These are phyloP conservation scores for Cyanodermella asteris DNA, from an alignment of 2,329 filamentous ascomycete genomes.

Conservation along the genomic window DNA sequence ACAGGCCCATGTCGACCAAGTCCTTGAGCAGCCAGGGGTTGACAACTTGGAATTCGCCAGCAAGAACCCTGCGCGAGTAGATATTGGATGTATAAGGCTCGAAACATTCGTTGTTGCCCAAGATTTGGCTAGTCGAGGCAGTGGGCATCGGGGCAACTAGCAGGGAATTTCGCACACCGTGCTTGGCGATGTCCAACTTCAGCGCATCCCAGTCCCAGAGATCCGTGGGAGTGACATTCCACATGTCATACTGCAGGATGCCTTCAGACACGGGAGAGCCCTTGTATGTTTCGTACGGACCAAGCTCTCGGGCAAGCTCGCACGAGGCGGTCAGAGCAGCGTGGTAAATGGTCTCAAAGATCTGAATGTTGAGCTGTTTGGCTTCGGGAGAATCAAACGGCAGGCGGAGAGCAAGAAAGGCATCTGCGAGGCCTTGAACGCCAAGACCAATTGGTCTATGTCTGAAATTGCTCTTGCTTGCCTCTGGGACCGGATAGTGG, in stretches of 20 bases:
- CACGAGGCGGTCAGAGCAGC: constrained; percentile 76
- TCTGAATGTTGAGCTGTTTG: constrained; percentile 84
- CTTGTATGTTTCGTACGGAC: constrained; percentile 73
- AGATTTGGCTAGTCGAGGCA: constrained; percentile 87
- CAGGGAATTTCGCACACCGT: constrained; percentile 87
- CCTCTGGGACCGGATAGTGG: constrained; percentile 92
- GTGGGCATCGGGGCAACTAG: constrained; percentile 95
- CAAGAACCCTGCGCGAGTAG: constrained; percentile 92
- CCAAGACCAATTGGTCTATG: constrained; percentile 90
- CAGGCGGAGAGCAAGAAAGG: constrained; percentile 88
- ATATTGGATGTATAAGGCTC: constrained; percentile 99
- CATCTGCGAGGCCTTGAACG: constrained; percentile 93
- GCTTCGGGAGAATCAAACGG: constrained; percentile 94
- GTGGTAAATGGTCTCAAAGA: constrained; percentile 99
- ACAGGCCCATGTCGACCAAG: constrained; percentile 88
- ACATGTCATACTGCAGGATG: constrained; percentile 96
- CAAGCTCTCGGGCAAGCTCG: constrained; percentile 62
- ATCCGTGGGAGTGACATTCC: constrained; percentile 78
- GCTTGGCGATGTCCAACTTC: constrained; percentile 76
- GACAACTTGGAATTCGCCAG: constrained; percentile 97
- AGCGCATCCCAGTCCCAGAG: constrained; percentile 91
- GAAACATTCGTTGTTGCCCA: constrained; percentile 99
- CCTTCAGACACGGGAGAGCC: constrained; percentile 89
- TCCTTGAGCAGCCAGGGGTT: constrained; percentile 98
- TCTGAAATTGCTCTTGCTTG: constrained; percentile 87